phyloP scores from a whole-genome alignment of 371 early-diverging fungal species.

The Apophysomyces trapeziformis region DNA sequence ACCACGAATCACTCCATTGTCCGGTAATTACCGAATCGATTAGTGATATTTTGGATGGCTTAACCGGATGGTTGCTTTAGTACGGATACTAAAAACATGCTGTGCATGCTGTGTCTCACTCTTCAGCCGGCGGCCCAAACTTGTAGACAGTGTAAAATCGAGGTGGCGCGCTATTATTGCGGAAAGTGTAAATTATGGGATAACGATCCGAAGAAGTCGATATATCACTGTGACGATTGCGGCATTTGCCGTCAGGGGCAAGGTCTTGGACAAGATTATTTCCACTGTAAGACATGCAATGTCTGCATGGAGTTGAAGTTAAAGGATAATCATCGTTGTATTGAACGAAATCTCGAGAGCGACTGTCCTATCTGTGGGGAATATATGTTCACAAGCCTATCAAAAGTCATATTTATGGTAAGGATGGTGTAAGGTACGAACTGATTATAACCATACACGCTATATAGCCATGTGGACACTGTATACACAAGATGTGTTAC shows the following conservation, averaged over 20 bases:
- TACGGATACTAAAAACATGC: conserved; percentile 81
- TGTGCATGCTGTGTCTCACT: conserved; percentile 89
- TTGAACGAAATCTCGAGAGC: conserved; percentile 88
- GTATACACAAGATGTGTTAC: conserved; percentile 92
- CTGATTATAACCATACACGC: conserved; percentile 12
- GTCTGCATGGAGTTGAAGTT: conserved; percentile 85
- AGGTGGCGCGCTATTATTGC: conserved; percentile 88
- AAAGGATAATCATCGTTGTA: conserved; percentile 87
- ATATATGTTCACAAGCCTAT: conserved; percentile 88
- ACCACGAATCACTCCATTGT: conserved; percentile 84
- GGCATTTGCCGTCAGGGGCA: conserved; percentile 93
- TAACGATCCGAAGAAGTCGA: conserved; percentile 75
- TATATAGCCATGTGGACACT: conserved; percentile 89
- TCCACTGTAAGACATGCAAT: conserved; percentile 95
- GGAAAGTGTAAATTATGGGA: conserved; percentile 94
- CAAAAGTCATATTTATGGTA: conserved; percentile 88
- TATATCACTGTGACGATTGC: conserved; percentile 94
- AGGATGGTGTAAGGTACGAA: conserved; percentile 8
- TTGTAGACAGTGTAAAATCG: conserved; percentile 72
- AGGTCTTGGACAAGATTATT: conserved; percentile 81
- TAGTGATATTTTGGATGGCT: not conserved
- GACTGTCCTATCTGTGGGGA: conserved; percentile 99
- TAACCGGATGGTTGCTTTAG: conserved; percentile 29
- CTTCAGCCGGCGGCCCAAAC: conserved; percentile 81
- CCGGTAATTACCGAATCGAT: conserved; percentile 43